phyloP scores from a whole-genome alignment of 2,329 filamentous ascomycete species.

The Pseudocercospora crystallina region DNA sequence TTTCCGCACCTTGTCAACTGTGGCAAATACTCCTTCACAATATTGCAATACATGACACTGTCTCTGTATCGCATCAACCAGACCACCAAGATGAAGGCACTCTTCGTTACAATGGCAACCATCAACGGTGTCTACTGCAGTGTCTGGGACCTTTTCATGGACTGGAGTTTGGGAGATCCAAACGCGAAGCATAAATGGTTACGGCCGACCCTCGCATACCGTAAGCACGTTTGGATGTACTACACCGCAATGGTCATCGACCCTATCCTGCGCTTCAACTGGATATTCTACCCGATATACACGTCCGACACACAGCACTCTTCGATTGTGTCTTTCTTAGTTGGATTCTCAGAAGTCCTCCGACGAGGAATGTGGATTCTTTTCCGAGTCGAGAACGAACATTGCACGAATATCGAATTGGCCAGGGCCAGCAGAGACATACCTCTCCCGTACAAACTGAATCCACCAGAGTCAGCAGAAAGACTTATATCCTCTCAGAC shows the following conservation, averaged over 20 bases:
- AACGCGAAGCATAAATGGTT: constrained; percentile 62
- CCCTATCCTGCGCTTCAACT: constrained; percentile 83
- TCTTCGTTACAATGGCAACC: constrained; percentile 79
- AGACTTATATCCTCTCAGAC: no score
- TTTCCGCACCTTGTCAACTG: constrained; percentile 93
- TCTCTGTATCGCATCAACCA: constrained; percentile 77
- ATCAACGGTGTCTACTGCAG: constrained; percentile 81
- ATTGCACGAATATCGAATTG: constrained; percentile 77
- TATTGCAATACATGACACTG: constrained; percentile 73
- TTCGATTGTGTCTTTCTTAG: constrained; percentile 74
- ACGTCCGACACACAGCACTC: constrained; percentile 78
- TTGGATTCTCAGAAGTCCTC: constrained; percentile 76
- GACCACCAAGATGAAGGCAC: constrained; percentile 57
- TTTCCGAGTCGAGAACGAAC: constrained; percentile 95
- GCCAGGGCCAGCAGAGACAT: constrained; percentile 21
- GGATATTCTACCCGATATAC: constrained; percentile 91
- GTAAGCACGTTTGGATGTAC: constrained; percentile 72
- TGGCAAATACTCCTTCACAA: constrained; percentile 85
- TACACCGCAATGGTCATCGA: constrained; percentile 82
- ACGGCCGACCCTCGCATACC: constrained; percentile 77
- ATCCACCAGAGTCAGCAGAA: no score
- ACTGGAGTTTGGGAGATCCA: constrained; percentile 79
- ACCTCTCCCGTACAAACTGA: constrained; percentile 22
- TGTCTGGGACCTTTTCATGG: constrained; percentile 94
- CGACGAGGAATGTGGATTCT: constrained; percentile 87